Base-by-base conservation (phyloP, 2,329 filamentous ascomycete species). In the Aspergillus pseudoglaucus region DNA sequence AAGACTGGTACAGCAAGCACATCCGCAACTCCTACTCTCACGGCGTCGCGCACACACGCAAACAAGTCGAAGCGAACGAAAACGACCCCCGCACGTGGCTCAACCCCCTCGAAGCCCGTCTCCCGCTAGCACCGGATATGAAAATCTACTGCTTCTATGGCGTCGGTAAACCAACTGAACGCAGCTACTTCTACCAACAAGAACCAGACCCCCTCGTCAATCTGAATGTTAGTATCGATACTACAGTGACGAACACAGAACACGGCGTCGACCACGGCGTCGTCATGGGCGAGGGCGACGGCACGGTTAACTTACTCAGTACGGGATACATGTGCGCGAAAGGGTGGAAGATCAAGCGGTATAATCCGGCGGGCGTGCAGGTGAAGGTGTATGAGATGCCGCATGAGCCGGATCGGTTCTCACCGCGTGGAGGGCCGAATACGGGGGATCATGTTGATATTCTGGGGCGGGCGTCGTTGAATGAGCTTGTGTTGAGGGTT, bases 71-170 rank as follows among this genome's bases (percentile, higher is more conserved):
- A 61, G 82, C 79, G 45, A 93, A 93, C 64, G 85, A 90, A 59
- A 69, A 81, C n/a, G 79, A 88, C 53, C 82, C 81, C 2, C 76
- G 73, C 44, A 98, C 94, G 64, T 98, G 93, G 93, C 82, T 95
- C 52, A 98, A 98, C 62, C 93, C 93, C 0, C 80, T 97, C n/a
- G 91, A 97, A 66, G 87, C 88, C 0, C 81, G 91, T 2, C 76
- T 97, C 0, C 93, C 93, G 0, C 76, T 89, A 17, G 91, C 93
- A 1, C 91, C 93, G 0, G 88, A 82, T 61, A 75, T 98, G 61
- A 96, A 95, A 66, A 88, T 98, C 10, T 97, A 90, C 71, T 97
- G 93, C 71, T 97, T 98, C 74, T 97, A 98, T 64, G 93, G 78
- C 56, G 83, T 95, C 3, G 91, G 91, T 35, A 98, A 97, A 66